Base-by-base conservation (phyloP, 441 rosid species). In the Arabidopsis hybrid region DNA sequence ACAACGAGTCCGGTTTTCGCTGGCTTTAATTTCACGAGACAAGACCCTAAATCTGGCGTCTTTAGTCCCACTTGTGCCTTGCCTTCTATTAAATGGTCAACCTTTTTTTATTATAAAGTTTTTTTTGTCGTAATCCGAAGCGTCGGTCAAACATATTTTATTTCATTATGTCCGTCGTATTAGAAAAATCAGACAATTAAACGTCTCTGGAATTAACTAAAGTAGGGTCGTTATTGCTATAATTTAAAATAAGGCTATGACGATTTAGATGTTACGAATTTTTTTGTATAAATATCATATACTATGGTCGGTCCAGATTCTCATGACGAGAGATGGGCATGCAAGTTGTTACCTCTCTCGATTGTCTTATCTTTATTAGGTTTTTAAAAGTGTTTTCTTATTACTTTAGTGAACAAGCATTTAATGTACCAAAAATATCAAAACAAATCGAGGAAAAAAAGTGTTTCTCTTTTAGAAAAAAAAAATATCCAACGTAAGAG, bases 111-210 rank as follows among this genome's bases (percentile, higher is more conserved):
- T 57, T 49, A 63, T 63, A 29, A 21, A 36, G 10, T 21, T 36
- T 62, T 35, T 29, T 53, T 69, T 76, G 60, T 64, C 71, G 56
- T 65, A 18, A 56, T 35, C 45, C 36, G 21, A 57, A 76, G 39
- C 67, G 75, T 76, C 75, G 71, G 71, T 76, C 79, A 70, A 76
- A 70, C 71, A 76, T 76, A 76, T 57, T 70, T 64, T 63, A 69
- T 60, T 43, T 56, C 65, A 5, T n/a, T 52, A 21, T 21, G 26
- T 21, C 26, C 26, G 26, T 21, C 26, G 26, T 56, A 47, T 62
- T 69, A 53, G 42, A 51, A 68, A 60, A 61, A 38, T 55, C 35
- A 8, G 31, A 35, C 55, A 40, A 58, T 65, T 49, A 58, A 32
- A 58, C 72, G 43, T 51, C 46, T 71, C 64, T 77, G 14, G 63